Conservation (phyloP, 225 moss, liverwort and hornwort genomes). For the Marchantia polymorpha region DNA sequence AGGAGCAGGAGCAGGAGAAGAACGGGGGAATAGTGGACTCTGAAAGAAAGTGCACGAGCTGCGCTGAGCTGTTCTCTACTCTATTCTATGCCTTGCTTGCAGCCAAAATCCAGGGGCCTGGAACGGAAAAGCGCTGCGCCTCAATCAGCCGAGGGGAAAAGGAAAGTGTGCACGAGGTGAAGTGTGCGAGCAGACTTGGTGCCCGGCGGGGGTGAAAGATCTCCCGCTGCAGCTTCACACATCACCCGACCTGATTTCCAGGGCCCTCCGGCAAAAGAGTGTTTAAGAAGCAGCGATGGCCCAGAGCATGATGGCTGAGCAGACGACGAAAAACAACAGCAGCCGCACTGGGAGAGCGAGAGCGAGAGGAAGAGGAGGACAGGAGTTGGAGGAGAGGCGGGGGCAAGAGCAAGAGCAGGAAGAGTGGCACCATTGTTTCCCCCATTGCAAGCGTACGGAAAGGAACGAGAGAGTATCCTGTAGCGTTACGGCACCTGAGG, state of each 20-base stretch:
- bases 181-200: not conserved
- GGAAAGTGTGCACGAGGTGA: not conserved
- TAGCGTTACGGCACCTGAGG: not conserved
- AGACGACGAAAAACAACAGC: not conserved
- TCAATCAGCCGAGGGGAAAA: not conserved
- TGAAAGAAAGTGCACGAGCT: not conserved
- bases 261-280: not conserved
- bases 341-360: not conserved
- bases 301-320: not conserved
- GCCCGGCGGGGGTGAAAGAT: not conserved
- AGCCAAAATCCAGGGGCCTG: not conserved
- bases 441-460: not conserved
- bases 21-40: not conserved
- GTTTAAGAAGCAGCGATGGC: constrained; percentile 2
- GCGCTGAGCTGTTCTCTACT: not conserved
- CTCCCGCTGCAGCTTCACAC: not conserved
- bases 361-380: not conserved
- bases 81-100: constrained; percentile 1
- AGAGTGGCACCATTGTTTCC: not conserved
- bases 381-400: not conserved
- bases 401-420: not conserved
- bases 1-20: not conserved
- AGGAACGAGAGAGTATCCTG: not conserved
- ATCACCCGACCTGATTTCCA: not conserved
- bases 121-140: not conserved